Percentiles rank a stretch among this genome's conserved stretches.
Evolutionary conservation across 164 flowering plant species (phyloP).

Genomic region (Cinnamomum chago): DNA sequence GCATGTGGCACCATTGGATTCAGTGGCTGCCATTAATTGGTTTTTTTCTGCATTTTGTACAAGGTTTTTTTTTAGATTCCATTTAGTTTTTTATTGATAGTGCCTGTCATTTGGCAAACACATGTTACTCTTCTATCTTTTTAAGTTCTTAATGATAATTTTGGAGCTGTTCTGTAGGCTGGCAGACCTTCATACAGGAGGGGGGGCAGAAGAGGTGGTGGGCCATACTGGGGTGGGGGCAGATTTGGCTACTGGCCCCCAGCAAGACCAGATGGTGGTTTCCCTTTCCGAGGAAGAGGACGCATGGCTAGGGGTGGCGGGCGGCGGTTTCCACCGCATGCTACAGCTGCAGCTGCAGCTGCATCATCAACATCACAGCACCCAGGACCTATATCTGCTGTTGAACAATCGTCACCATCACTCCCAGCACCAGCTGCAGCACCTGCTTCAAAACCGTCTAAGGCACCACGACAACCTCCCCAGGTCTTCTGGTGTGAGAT

Average conservation of each 20-base stretch:
- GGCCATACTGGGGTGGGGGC: slow-evolving; percentile 31
- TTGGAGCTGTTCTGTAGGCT: slow-evolving; percentile 31
- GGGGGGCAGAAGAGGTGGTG: slow-evolving; percentile 37
- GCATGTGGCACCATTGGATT: no score
- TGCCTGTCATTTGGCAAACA: neutral
- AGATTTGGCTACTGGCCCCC: slow-evolving; percentile 15
- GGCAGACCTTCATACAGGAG: slow-evolving; percentile 34
- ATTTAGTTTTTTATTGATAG: no score
- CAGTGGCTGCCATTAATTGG: no score
- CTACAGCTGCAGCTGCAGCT: neutral
- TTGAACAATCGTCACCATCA: neutral
- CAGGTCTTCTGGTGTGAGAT: slow-evolving; percentile 49
- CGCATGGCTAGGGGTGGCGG: slow-evolving; percentile 17
- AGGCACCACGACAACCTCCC: slow-evolving; percentile 19
- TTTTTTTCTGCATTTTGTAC: no score
- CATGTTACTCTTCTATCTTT: neutral
- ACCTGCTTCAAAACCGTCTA: neutral
- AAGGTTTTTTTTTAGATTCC: no score
- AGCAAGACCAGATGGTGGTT: slow-evolving; percentile 21
- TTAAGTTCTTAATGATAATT: slow-evolving; percentile 10
- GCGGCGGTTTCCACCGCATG: slow-evolving; percentile 19
- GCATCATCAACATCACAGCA: slow-evolving; percentile 7
- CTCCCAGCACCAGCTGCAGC: neutral
- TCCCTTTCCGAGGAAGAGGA: slow-evolving; percentile 28
- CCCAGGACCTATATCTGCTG: slow-evolving; percentile 5